Evolutionary conservation across 2,329 filamentous ascomycete genomes (phyloP).

Genomic region (Coniochaeta pulveracea): DNA sequence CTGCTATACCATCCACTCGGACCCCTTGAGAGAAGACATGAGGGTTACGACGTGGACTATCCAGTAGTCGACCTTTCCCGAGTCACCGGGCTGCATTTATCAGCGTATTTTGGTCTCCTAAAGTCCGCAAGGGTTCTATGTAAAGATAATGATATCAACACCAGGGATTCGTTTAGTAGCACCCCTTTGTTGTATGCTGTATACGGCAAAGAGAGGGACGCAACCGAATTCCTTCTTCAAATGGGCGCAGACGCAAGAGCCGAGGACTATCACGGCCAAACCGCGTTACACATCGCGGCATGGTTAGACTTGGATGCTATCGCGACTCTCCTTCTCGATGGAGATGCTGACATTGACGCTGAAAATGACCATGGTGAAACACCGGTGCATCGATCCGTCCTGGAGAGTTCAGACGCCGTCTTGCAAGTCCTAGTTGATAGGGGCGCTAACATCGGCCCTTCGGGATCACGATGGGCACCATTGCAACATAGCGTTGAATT

Average conservation of each 20-base stretch:
- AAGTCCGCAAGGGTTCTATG: no score
- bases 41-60: no score
- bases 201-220: background rate
- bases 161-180: background rate
- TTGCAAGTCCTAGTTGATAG: background rate
- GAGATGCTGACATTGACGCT: background rate
- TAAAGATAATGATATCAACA: background rate
- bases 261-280: background rate
- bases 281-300: background rate
- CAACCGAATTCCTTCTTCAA: background rate
- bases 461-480: background rate
- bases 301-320: background rate
- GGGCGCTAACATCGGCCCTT: background rate
- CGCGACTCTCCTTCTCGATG: background rate
- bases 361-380: background rate
- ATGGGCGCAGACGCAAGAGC: background rate
- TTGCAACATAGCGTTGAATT: background rate
- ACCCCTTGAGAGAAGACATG: no score
- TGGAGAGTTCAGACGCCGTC: background rate
- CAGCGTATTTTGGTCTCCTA: no score
- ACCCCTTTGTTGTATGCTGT: background rate
- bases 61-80: no score
- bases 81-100: no score
- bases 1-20: no score
- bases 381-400: slow-evolving; percentile 3